phyloP scores from a whole-genome alignment of 2,329 filamentous ascomycete genomes.

The Clarireedia paspali region DNA sequence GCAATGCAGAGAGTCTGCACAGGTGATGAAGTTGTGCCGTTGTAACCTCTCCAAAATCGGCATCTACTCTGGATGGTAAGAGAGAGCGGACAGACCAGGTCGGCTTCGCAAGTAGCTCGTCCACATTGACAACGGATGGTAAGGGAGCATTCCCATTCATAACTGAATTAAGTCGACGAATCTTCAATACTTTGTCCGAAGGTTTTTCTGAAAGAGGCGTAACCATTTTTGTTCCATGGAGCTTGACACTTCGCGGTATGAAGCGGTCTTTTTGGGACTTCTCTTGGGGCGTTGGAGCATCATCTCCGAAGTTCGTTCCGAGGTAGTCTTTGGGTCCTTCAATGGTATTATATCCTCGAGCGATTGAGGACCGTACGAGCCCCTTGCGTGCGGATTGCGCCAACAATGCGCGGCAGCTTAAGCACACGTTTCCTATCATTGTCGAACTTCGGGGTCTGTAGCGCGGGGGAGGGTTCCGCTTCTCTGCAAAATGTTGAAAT shows the following conservation, averaged over 20 bases:
- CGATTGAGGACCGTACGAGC: background rate
- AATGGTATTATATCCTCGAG: background rate
- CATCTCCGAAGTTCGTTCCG: background rate
- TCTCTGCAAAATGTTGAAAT: too few relatives aligned
- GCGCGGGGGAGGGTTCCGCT: too few relatives aligned
- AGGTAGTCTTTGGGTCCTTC: too few relatives aligned
- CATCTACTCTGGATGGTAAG: constrained; percentile 38
- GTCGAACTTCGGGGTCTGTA: too few relatives aligned
- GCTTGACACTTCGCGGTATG: constrained; percentile 1
- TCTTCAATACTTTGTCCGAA: background rate
- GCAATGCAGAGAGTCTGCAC: constrained; percentile 81
- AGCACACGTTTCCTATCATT: constrained; percentile 12
- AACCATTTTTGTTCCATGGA: background rate
- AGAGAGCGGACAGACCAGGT: constrained; percentile 80
- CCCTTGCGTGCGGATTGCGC: background rate
- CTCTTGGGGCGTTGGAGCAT: background rate
- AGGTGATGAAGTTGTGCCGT: constrained; percentile 70
- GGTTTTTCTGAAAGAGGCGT: background rate
- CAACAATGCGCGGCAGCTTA: constrained; percentile 14
- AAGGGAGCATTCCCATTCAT: background rate
- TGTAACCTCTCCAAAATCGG: constrained; percentile 35
- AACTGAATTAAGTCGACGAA: background rate
- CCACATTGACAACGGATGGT: constrained; percentile 10
- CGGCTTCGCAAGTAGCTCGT: constrained; percentile 56
- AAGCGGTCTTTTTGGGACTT: background rate